Base-by-base conservation (phyloP, 2,329 filamentous ascomycete genomes). In the Botryosphaeria dothidea region DNA sequence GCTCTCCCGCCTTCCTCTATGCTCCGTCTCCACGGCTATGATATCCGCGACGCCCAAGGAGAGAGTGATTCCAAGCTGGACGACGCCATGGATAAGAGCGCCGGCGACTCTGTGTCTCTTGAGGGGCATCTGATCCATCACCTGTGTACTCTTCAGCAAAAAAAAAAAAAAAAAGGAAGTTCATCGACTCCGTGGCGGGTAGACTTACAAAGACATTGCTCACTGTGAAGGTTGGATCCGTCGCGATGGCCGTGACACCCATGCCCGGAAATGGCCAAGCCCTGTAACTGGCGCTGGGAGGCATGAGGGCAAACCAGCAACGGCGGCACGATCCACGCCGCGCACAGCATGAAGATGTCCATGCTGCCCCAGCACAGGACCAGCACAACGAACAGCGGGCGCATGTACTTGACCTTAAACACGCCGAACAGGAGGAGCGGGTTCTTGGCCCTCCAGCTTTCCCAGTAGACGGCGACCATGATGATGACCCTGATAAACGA, bases 171-270 rank as follows among this genome's bases (percentile, higher is more conserved):
- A 34, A 34, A 34, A 11, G 5, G 31, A 11, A 34, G 82, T 81
- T 0, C 90, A 89, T 68, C 92, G 80, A n/a, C n/a, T n/a, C n/a
- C n/a, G n/a, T n/a, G n/a, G n/a, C n/a, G 13, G 85, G 85, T 0
- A 90, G 92, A 0, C 90, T 92, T 73, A 92, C 49, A 38, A 91
- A 93, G 66, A 93, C 85, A 71, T 90, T 92, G 21, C 88, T 86
- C 1, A 93, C 84, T 71, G 90, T 92, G 78, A 89, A 93, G 9
- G 87, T 87, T 62, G 92, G 86, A 71, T 94, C 91, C 66, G 93
- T 87, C 19, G 89, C 90, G 34, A 93, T 80, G 0, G 90, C 93
- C 17, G 84, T 84, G 67, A 87, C 86, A 78, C 89, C 73, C 87
- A 90, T 90, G 61, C 86, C 80, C 0, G 90, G 88, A 71, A 93